Evolutionary conservation across 345 rosid species (phyloP).

Genomic region (Citrus mangshanensis): DNA sequence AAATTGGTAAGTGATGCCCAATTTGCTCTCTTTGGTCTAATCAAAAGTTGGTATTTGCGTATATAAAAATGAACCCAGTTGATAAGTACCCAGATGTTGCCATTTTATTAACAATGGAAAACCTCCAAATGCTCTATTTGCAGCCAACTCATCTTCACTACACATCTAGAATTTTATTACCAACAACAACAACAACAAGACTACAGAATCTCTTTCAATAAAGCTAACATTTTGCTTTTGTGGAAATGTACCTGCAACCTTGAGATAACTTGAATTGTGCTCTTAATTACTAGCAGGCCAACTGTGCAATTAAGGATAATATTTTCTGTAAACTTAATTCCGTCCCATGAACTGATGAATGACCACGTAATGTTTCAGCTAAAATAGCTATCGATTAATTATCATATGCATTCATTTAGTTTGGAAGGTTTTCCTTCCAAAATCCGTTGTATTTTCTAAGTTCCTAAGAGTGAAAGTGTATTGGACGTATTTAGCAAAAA

Average conservation of each 20-base stretch:
- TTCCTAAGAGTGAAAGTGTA: too few relatives aligned
- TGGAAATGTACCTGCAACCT: background rate
- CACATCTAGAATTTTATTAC: constrained; percentile 7
- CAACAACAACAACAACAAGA: background rate
- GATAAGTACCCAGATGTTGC: constrained; percentile 15
- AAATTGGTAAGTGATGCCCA: background rate
- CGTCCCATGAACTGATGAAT: too few relatives aligned
- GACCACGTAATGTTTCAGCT: too few relatives aligned
- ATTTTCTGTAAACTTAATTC: too few relatives aligned
- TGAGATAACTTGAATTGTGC: too few relatives aligned
- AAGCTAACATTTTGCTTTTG: background rate
- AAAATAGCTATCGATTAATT: too few relatives aligned
- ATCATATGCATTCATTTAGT: too few relatives aligned
- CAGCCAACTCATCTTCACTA: constrained; percentile 9
- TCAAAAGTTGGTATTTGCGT: constrained; percentile 8
- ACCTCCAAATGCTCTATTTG: background rate
- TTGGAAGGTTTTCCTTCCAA: too few relatives aligned
- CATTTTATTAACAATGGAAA: background rate
- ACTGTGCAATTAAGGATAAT: too few relatives aligned
- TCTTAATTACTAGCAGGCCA: too few relatives aligned
- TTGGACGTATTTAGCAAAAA: too few relatives aligned
- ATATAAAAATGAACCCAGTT: background rate
- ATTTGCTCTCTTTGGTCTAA: background rate
- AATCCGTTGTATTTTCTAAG: too few relatives aligned
- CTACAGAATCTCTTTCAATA: constrained; percentile 5